These are phyloP conservation scores for Tricholoma saponaceum DNA, from an alignment of 768 basidiomycete genomes.

Conservation along the genomic window DNA sequence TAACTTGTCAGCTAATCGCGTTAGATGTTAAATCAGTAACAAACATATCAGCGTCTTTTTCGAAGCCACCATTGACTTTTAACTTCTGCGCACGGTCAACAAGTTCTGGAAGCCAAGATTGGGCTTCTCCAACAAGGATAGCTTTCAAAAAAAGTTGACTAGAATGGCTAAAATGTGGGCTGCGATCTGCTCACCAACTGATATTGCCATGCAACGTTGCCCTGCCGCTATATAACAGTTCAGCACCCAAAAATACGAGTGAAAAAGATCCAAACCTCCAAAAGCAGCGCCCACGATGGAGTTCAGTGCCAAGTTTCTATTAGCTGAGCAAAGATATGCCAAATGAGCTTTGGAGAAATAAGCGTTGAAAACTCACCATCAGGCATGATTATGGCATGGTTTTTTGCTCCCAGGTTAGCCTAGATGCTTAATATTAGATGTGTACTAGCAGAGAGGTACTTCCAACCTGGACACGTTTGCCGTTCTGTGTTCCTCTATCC, in stretches of 20 bases:
- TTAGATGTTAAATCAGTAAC: slow-evolving; percentile 11
- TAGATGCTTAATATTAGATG: slow-evolving; percentile 10
- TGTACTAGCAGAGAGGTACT: neutral
- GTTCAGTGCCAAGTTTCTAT: slow-evolving; percentile 88
- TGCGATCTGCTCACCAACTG: slow-evolving; percentile 58
- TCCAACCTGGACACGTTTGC: slow-evolving; percentile 81
- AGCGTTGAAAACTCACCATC: slow-evolving; percentile 55
- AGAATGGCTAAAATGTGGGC: neutral
- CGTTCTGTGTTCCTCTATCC: slow-evolving; percentile 71
- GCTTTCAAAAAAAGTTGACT: slow-evolving; percentile 29
- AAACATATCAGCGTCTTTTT: slow-evolving; percentile 77
- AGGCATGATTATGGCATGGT: slow-evolving; percentile 90
- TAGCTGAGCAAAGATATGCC: slow-evolving; percentile 49
- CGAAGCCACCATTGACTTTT: slow-evolving; percentile 89
- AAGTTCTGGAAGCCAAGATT: slow-evolving; percentile 83
- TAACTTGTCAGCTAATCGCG: slow-evolving; percentile 2
- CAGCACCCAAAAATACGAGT: slow-evolving; percentile 4
- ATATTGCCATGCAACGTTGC: slow-evolving; percentile 96
- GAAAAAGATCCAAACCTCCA: slow-evolving; percentile 49
- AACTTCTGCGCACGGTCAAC: slow-evolving; percentile 76
- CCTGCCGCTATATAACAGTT: slow-evolving; percentile 65
- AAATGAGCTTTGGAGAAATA: neutral
- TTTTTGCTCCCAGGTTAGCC: slow-evolving; percentile 89
- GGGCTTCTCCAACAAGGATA: slow-evolving; percentile 78
- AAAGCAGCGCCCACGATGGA: slow-evolving; percentile 93